Conservation (phyloP, 1,284 basidiomycete genomes). For the Boletus semigastroideus region DNA sequence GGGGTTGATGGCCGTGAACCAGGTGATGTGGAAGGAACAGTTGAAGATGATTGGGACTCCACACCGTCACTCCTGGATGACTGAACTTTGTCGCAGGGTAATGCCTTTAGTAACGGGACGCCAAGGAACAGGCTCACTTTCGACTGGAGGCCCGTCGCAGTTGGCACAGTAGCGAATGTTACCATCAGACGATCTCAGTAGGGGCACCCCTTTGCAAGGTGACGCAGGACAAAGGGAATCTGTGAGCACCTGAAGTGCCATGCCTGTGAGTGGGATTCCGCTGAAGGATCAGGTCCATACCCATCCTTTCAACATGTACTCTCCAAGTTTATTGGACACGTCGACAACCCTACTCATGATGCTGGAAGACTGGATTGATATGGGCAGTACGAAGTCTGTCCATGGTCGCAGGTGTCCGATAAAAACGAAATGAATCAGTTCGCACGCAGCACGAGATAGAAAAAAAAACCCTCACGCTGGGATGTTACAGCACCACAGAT, state of each 20-base stretch:
- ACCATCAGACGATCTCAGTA: constrained; percentile 64
- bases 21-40: constrained; percentile 47
- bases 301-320: constrained; percentile 79
- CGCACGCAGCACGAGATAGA: background rate
- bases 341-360: constrained; percentile 54
- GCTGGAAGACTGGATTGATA: background rate
- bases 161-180: constrained; percentile 57
- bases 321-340: constrained; percentile 59
- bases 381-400: background rate
- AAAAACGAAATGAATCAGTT: background rate
- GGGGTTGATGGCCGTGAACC: constrained; percentile 67
- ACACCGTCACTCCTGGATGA: constrained; percentile 14
- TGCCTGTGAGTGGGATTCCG: constrained; percentile 14
- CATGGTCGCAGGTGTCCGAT: background rate
- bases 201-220: constrained; percentile 57
- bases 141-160: constrained; percentile 48
- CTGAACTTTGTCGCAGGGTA: constrained; percentile 23
- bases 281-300: constrained; percentile 37
- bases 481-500: background rate
- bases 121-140: constrained; percentile 29
- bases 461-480: background rate
- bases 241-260: constrained; percentile 55
- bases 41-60: constrained; percentile 42
- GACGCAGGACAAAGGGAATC: constrained; percentile 56
- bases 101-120: constrained; percentile 3